Base-by-base conservation (phyloP, 176 grass and related monocot genomes). In the Phragmites australis region DNA sequence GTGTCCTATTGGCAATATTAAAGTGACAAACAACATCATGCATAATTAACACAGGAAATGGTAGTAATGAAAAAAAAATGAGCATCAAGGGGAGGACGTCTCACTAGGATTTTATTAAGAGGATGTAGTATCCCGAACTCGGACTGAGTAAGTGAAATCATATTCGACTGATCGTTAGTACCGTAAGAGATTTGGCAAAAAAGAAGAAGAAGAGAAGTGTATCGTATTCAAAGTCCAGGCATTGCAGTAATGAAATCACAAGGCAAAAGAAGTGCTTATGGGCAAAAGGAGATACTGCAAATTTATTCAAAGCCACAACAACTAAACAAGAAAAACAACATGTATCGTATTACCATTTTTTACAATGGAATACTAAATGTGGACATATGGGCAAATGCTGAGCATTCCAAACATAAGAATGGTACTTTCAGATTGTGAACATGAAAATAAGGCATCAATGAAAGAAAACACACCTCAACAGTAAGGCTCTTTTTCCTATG, bases 401-500 rank as follows among this genome's bases (percentile, higher is more conserved):
- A 68, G 2, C 14, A 53, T 42, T 26, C 1, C 32, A 58, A 69
- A 52, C 9, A 81, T 46, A 70, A 2, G 9, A 44, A 58, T 32
- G 15, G 16, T 8, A 57, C n/a, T 44, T 69, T 80, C 8, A 56
- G 17, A 69, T 43, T 46, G 5, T 44, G 37, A 54, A 21, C 29
- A 78, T 37, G 19, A 63, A 75, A 85, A 68, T 18, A 37, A 70
- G 37, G 2, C 54, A 75, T 48, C 31, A 59, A 58, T 31, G 70
- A 80, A 46, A 34, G 72, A 23, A 80, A 76, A 81, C 65, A 68
- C 34, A 90, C 96, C 90, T 99, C 90, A 5, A 99, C 90, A 86
- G 58, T 69, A 59, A 99, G 88, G 26, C 92, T 67, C 83, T 95
- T 98, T 87, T 91, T 99, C 78, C 87, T 93, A 72, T 57, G 84